Base-by-base conservation (phyloP, 2,329 filamentous ascomycete species). In the Ilyonectria robusta region DNA sequence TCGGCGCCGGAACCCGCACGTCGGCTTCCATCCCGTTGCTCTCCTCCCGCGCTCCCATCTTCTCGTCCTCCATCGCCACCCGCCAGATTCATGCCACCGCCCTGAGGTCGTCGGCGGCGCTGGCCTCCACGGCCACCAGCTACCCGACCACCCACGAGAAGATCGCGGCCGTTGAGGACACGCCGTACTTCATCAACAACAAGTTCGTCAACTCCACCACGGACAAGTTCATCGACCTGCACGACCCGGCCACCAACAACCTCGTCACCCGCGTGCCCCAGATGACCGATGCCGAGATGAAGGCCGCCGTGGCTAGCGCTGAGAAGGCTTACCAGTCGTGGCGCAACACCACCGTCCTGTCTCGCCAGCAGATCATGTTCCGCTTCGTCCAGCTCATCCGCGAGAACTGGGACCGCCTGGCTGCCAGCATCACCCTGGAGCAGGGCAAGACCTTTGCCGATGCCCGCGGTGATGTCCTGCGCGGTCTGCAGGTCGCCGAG, bases 361-460 rank as follows among this genome's bases (percentile, higher is more conserved):
- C 88, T 69, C 87, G 93, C 70, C 93, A 96, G 85, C 90, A 93
- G 83, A 91, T 95, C 83, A 94, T 95, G 92, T 95, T 96, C 87
- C 92, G 92, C 81, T 94, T 94, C 76, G 92, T 94, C 37, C 87
- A 87, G 35, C 84, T 96, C 77, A 94, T 96, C 79, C 86, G 92
- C 59, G 91, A 95, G 83, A 92, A 96, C 83, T 95, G 93, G 93
- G 93, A 96, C 80, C 87, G 93, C 19, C 83, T 96, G 72, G 93
- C 93, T 17, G 93, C 93, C 13, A 94, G 92, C 83, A 96, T 96
- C 80, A 95, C 93, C 7, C 86, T 95, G 63, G 93, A 96, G 84
- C 93, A 96, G 85, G 93, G 93, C 80, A 96, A 96, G 88, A 96
- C 93, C 0, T 92, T 95, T 80, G 92, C 91, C 59, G 93, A 96